These are phyloP conservation scores for Parathielavia appendiculata DNA, from an alignment of 495 filamentous ascomycete genomes.

Conservation along the genomic window DNA sequence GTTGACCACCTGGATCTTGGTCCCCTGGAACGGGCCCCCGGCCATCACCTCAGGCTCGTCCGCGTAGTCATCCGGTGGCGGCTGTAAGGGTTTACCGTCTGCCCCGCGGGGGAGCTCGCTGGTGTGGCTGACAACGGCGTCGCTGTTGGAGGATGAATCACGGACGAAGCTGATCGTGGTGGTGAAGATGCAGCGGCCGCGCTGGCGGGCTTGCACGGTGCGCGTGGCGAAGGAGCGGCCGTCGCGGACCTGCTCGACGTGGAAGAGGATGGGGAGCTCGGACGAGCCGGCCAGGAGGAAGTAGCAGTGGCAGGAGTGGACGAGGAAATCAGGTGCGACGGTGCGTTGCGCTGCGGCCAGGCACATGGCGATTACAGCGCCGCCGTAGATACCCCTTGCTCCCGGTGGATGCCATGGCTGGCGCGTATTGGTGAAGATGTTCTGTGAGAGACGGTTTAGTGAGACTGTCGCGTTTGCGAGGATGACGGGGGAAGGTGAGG, in stretches of 20 bases:
- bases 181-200: slow-evolving; percentile 88
- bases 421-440: slow-evolving; percentile 89
- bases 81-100: slow-evolving; percentile 20
- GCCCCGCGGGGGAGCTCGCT: slow-evolving; percentile 50
- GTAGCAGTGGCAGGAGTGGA: slow-evolving; percentile 98
- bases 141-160: slow-evolving; percentile 34
- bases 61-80: slow-evolving; percentile 37
- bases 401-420: slow-evolving; percentile 86
- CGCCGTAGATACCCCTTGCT: slow-evolving; percentile 89
- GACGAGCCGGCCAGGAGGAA: slow-evolving; percentile 88
- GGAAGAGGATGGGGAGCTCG: slow-evolving; percentile 78
- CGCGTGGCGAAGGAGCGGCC: slow-evolving; percentile 90
- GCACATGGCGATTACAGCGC: slow-evolving; percentile 86
- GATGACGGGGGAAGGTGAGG: slow-evolving; percentile 1
- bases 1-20: slow-evolving; percentile 50
- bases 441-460: slow-evolving; percentile 39
- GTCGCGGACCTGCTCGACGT: slow-evolving; percentile 87
- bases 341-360: slow-evolving; percentile 84
- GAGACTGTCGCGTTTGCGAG: background rate
- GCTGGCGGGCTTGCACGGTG: slow-evolving; percentile 88
- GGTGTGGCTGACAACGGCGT: slow-evolving; percentile 56
- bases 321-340: slow-evolving; percentile 68
- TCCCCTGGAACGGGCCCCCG: slow-evolving; percentile 48
- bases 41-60: slow-evolving; percentile 34
- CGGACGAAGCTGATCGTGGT: slow-evolving; percentile 84